These are phyloP conservation scores for Torrubiellomyces zombiae DNA, from an alignment of 2,329 filamentous ascomycete species.

Conservation along the genomic window DNA sequence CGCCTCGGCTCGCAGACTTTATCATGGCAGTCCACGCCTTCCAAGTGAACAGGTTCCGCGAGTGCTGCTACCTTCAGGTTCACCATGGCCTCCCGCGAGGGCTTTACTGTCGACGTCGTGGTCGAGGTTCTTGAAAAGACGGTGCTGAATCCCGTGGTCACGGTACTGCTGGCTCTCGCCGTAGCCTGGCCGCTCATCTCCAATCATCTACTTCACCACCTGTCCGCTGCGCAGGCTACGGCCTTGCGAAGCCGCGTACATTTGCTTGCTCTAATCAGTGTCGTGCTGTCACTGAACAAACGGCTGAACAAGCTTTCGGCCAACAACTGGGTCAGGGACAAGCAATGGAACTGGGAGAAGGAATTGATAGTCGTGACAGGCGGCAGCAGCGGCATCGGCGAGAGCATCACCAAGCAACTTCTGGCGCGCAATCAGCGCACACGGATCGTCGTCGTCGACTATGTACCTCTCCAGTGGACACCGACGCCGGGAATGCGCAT, in stretches of 20 bases:
- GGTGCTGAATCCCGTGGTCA: slow-evolving; percentile 8
- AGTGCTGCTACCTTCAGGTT: background rate
- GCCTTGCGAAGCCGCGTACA: slow-evolving; percentile 2
- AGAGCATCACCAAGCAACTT: slow-evolving; percentile 13
- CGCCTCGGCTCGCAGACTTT: background rate
- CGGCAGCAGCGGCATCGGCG: slow-evolving; percentile 23
- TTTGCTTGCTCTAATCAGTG: slow-evolving; percentile 4
- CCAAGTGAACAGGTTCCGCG: background rate
- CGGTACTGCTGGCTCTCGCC: slow-evolving; percentile 6
- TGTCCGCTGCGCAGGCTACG: slow-evolving; percentile 1
- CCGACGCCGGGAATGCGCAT: slow-evolving; percentile 6
- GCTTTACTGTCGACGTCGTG: slow-evolving; percentile 11
- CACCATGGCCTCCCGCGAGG: slow-evolving; percentile 9
- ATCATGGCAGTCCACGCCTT: background rate
- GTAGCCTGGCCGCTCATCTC: slow-evolving; percentile 5
- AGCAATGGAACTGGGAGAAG: slow-evolving; percentile 16
- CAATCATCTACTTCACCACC: slow-evolving; percentile 1
- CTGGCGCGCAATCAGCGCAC: slow-evolving; percentile 10
- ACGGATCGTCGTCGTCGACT: slow-evolving; percentile 17
- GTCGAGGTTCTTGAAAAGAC: slow-evolving; percentile 5
- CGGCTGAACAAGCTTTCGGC: slow-evolving; percentile 9
- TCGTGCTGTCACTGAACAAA: slow-evolving; percentile 8
- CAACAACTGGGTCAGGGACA: slow-evolving; percentile 11
- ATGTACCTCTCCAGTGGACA: slow-evolving; percentile 14
- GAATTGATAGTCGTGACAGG: slow-evolving; percentile 23